phyloP scores from a whole-genome alignment of 306 rosid genomes.

The cucumber (Cucumis sativus) region DNA sequence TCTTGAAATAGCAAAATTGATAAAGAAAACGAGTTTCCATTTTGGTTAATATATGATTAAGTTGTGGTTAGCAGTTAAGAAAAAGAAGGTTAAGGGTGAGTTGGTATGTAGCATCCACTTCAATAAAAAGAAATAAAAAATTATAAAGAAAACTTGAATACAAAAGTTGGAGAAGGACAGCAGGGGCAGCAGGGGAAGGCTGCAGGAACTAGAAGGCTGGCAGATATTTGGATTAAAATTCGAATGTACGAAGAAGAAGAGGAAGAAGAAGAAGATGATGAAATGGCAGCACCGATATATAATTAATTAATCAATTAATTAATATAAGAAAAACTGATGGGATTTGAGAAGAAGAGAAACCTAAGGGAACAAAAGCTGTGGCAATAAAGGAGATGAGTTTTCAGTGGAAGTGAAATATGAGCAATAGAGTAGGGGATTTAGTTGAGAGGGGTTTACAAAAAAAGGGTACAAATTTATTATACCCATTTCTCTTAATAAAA shows the following conservation, averaged over 20 bases:
- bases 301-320: background rate
- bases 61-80: background rate
- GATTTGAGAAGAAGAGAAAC: background rate
- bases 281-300: background rate
- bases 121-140: background rate
- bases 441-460: background rate
- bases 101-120: background rate
- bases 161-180: background rate
- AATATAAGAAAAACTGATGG: background rate
- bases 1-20: background rate
- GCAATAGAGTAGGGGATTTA: background rate
- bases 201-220: background rate
- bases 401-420: background rate
- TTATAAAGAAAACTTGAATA: background rate
- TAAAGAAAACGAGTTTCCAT: background rate
- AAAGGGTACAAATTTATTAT: background rate
- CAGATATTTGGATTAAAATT: background rate
- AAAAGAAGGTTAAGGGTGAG: background rate
- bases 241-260: background rate
- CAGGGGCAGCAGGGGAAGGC: background rate
- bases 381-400: background rate
- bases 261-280: background rate
- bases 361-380: constrained; percentile 1
- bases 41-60: background rate
- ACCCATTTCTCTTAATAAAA: background rate